phyloP scores from a whole-genome alignment of 2,329 filamentous ascomycete species.

The Pyricularia grisea region DNA sequence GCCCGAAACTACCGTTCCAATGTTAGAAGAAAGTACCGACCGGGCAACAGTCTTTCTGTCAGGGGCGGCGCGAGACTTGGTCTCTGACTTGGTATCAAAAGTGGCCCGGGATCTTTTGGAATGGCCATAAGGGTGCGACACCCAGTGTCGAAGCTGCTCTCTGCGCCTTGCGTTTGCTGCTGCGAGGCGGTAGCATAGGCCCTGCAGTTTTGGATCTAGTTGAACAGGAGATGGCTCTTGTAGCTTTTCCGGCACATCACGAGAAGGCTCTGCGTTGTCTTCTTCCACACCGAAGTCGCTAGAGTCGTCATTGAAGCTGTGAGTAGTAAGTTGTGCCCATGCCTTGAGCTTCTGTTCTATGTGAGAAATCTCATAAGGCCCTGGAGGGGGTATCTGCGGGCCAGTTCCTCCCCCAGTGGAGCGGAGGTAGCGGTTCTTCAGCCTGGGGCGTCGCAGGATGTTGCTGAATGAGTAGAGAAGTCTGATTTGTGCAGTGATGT shows the following conservation, averaged over 20 bases:
- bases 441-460: not conserved
- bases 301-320: not conserved
- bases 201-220: not conserved
- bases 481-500: not conserved
- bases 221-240: not conserved
- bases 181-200: not conserved
- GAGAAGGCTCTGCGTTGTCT: not conserved
- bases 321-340: not conserved
- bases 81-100: not conserved
- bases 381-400: not conserved
- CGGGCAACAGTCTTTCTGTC: not conserved
- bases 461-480: not conserved
- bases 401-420: not conserved
- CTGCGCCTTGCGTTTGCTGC: constrained; percentile 3
- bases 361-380: constrained; percentile 1
- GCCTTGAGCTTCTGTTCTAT: constrained; percentile 1
- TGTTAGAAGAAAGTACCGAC: not conserved
- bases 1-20: not conserved
- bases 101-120: not conserved
- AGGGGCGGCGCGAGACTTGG: not conserved
- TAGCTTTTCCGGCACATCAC: too few species aligned
- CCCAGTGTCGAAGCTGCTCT: constrained; percentile 6
- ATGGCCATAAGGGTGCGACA: not conserved
- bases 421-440: not conserved
- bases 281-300: not conserved